These are phyloP conservation scores for Beauveria caledonica DNA, from an alignment of 2,329 filamentous ascomycete species.

Conservation along the genomic window DNA sequence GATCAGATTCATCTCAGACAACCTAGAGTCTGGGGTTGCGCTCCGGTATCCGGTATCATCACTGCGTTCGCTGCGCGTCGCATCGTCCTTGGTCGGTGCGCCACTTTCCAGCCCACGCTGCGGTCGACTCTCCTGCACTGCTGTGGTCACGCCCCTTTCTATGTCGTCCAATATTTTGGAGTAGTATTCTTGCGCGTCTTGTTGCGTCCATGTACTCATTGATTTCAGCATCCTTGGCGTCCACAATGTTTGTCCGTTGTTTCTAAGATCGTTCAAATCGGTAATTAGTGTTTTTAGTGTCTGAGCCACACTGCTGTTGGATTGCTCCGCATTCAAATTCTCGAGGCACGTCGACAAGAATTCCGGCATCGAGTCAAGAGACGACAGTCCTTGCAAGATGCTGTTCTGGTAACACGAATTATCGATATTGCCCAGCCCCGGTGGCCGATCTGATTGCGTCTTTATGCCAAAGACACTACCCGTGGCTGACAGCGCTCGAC, in stretches of 20 bases:
- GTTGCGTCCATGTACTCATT: constrained; percentile 92
- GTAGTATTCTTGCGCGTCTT: constrained; percentile 96
- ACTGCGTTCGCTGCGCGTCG: constrained; percentile 39
- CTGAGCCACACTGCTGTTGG: constrained; percentile 31
- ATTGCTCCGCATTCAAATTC: constrained; percentile 19
- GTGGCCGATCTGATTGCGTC: constrained; percentile 37
- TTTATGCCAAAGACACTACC: constrained; percentile 33
- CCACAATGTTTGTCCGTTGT: constrained; percentile 73
- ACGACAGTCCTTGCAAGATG: constrained; percentile 76
- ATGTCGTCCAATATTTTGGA: constrained; percentile 81
- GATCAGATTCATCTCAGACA: constrained; percentile 30
- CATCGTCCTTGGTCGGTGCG: constrained; percentile 30
- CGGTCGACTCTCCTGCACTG: constrained; percentile 23
- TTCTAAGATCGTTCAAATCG: constrained; percentile 60
- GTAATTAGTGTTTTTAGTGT: constrained; percentile 57
- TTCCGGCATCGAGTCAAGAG: constrained; percentile 58
- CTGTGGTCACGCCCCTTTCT: constrained; percentile 63
- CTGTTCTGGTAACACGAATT: constrained; percentile 99
- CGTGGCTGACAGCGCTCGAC: constrained; percentile 47
- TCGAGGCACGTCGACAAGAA: constrained; percentile 50
- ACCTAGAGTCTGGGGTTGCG: constrained; percentile 28
- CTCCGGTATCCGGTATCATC: constrained; percentile 52
- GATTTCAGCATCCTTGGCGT: constrained; percentile 74
- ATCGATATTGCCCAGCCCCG: constrained; percentile 80
- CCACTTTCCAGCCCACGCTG: constrained; percentile 33